Evolutionary conservation across 2,329 filamentous ascomycete genomes (phyloP).

Genomic region (Xylariaceae sp.): DNA sequence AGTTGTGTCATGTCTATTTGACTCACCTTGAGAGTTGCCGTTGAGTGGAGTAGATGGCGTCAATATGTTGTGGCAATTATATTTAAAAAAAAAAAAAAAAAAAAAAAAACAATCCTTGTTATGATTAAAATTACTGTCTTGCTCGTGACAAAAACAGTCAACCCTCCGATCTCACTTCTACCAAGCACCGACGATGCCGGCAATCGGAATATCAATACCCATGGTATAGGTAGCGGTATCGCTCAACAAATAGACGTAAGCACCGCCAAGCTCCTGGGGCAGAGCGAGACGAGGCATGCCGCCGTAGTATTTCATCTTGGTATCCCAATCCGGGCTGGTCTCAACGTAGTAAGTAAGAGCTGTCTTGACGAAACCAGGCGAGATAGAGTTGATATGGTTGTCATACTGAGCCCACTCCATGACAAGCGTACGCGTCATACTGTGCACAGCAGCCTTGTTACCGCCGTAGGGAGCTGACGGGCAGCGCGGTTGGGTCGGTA

Average conservation of each 20-base stretch:
- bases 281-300: constrained; percentile 52
- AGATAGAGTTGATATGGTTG: constrained; percentile 45
- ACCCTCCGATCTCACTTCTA: constrained; percentile 5
- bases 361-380: constrained; percentile 41
- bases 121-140: not conserved
- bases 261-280: constrained; percentile 51
- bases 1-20: too few species aligned
- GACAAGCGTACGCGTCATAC: constrained; percentile 38
- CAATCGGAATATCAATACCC: constrained; percentile 46
- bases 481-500: constrained; percentile 47
- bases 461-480: constrained; percentile 47
- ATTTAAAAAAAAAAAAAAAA: too few species aligned
- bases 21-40: too few species aligned
- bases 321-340: constrained; percentile 50
- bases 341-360: constrained; percentile 49
- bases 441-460: constrained; percentile 41
- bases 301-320: constrained; percentile 55
- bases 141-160: not conserved
- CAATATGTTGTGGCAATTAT: too few species aligned
- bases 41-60: too few species aligned
- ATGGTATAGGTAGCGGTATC: constrained; percentile 50
- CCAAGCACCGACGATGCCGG: constrained; percentile 32
- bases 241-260: constrained; percentile 54
- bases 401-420: constrained; percentile 47
- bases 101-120: not conserved